A percentile compares a stretch with the other conserved stretches of the same genome.
Conservation (phyloP, 2,329 filamentous ascomycete species). For the Madurella fahalii region DNA sequence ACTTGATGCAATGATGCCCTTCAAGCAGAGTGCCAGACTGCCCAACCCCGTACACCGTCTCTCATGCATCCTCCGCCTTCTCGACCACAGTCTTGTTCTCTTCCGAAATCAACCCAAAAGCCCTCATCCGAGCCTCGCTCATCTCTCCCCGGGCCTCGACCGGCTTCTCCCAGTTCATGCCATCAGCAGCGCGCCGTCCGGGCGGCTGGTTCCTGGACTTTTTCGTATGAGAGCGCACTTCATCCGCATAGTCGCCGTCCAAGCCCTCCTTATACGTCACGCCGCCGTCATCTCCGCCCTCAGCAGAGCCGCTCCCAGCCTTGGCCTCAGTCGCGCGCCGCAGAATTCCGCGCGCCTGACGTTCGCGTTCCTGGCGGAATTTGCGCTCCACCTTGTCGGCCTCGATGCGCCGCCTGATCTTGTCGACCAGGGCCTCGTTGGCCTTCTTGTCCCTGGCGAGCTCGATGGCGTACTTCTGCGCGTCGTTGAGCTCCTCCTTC, state of each 20-base stretch:
- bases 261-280: background rate
- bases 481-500: background rate
- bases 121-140: background rate
- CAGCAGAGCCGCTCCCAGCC: too few species aligned
- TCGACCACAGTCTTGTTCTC: background rate
- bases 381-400: conserved; percentile 5
- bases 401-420: conserved; percentile 5
- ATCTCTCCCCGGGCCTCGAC: background rate
- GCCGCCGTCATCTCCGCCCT: too few species aligned
- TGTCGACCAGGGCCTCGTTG: background rate
- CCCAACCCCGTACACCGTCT: too few species aligned
- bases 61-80: too few species aligned
- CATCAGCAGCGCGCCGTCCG: background rate
- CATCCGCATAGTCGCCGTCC: background rate
- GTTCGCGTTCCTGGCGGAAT: conserved; percentile 1
- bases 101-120: background rate
- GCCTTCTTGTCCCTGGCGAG: conserved; percentile 5
- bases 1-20: too few species aligned
- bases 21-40: too few species aligned
- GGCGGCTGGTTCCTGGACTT: background rate
- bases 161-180: background rate
- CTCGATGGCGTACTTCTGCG: background rate
- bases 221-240: background rate
- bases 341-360: background rate
- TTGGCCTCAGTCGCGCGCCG: too few species aligned